Base-by-base conservation (phyloP, 1,284 basidiomycete species). In the Cutaneotrichosporon sp. region DNA sequence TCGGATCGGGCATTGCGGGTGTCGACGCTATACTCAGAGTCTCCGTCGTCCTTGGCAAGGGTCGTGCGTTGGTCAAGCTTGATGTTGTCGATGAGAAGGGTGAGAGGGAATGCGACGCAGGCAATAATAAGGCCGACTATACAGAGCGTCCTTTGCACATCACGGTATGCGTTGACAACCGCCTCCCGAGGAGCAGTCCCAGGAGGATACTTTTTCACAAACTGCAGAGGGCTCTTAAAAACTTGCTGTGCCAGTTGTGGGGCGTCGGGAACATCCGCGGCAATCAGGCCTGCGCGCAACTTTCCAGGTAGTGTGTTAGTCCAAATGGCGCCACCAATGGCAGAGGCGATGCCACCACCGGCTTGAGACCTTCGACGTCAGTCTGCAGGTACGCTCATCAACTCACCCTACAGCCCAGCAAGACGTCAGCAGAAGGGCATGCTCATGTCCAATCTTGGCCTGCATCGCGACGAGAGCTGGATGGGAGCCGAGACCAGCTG, bases 301-400 rank as follows among this genome's bases (percentile, higher is more conserved):
- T 63, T 56, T 12, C 37, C 43, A 14, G 67, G 67, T 36, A 68
- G 40, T 23, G 41, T 55, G 53, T 65, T 62, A 39, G 57, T 63
- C 73, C 73, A 75, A 49, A 75, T 72, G 12, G 65, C 70, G 14
- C 75, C 74, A 5, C 70, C 68, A 45, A 75, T 73, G 14, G 71
- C 68, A 0, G 63, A 55, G 1, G 74, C 74, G 52, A 76, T 68
- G 30, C 71, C 75, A 15, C 65, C 61, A 12, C 48, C 55, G 3
- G 55, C 55, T 35, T 57, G 55, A 1, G 55, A 48, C 7, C 47
- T 52, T 20, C 2, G 5, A 7, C 12, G 15, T 39, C n/a, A 46
- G 39, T n/a, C 33, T 30, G 14, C n/a, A 35, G 23, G 7, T 8
- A 40, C 2, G 18, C 4, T 17, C 12, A 4, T 8, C 21, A 8